Conservation (phyloP, 345 rosid species). For the Salix brachista region DNA sequence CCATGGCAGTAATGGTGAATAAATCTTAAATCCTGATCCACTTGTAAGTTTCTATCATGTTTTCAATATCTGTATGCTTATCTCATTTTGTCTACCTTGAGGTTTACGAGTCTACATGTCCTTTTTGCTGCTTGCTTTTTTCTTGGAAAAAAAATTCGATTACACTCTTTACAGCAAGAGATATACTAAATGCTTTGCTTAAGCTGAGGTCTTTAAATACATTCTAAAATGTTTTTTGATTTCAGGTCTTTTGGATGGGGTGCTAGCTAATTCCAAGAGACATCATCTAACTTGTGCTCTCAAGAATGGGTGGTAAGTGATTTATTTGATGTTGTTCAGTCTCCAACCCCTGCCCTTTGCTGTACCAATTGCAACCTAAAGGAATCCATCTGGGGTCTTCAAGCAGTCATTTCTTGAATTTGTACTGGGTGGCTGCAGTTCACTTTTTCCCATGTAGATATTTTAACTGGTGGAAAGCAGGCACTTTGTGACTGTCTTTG, state of each 20-base stretch:
- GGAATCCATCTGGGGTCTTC: slow-evolving; percentile 24
- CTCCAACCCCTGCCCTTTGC: slow-evolving; percentile 36
- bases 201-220: no score
- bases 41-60: slow-evolving; percentile 37
- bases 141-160: background rate
- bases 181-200: background rate
- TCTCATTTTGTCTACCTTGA: background rate
- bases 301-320: slow-evolving; percentile 53
- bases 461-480: slow-evolving; percentile 44
- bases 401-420: slow-evolving; percentile 31
- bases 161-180: background rate
- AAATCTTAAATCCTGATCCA: background rate
- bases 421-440: slow-evolving; percentile 41
- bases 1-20: slow-evolving; percentile 65
- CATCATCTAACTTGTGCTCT: slow-evolving; percentile 34
- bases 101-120: background rate
- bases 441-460: slow-evolving; percentile 50
- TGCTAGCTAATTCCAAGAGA: slow-evolving; percentile 33
- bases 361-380: slow-evolving; percentile 28
- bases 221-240: background rate
- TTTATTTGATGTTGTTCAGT: slow-evolving; percentile 41
- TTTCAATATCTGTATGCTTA: background rate
- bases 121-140: no score
- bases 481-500: slow-evolving; percentile 18
- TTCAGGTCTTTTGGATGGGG: slow-evolving; percentile 37